Evolutionary conservation across 2,329 filamentous ascomycete genomes (phyloP).

Genomic region (Fusarium globosum): DNA sequence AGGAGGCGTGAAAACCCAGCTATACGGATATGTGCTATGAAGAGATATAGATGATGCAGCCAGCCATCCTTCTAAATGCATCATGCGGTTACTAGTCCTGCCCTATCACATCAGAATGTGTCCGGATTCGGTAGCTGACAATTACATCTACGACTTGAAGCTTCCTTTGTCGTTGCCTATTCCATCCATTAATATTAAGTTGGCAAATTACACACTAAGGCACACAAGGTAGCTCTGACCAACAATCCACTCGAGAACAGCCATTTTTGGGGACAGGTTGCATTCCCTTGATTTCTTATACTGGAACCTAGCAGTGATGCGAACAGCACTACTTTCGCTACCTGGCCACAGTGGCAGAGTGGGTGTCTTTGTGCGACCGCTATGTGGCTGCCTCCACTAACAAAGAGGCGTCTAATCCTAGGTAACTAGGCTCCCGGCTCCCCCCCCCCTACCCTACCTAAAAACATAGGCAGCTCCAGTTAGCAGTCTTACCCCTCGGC

Average conservation of each 20-base stretch:
- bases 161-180: constrained; percentile 36
- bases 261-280: constrained; percentile 43
- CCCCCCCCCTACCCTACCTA: constrained; percentile 19
- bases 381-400: constrained; percentile 24
- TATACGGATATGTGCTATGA: background rate
- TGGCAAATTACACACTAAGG: constrained; percentile 8
- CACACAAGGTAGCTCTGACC: constrained; percentile 1
- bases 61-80: constrained; percentile 9
- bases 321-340: constrained; percentile 25
- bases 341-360: constrained; percentile 27
- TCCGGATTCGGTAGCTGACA: constrained; percentile 30
- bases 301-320: constrained; percentile 27
- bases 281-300: constrained; percentile 40
- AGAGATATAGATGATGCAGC: constrained; percentile 7
- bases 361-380: constrained; percentile 24
- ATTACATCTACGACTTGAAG: constrained; percentile 12
- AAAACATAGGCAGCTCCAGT: constrained; percentile 23
- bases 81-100: constrained; percentile 15
- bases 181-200: background rate
- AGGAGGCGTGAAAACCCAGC: background rate
- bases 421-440: background rate
- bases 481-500: constrained; percentile 43
- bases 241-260: constrained; percentile 29
- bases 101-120: constrained; percentile 9
- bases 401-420: constrained; percentile 20